These are phyloP conservation scores for Saccharomycopsis capsularis DNA, from an alignment of 805 yeast genomes.

Conservation along the genomic window DNA sequence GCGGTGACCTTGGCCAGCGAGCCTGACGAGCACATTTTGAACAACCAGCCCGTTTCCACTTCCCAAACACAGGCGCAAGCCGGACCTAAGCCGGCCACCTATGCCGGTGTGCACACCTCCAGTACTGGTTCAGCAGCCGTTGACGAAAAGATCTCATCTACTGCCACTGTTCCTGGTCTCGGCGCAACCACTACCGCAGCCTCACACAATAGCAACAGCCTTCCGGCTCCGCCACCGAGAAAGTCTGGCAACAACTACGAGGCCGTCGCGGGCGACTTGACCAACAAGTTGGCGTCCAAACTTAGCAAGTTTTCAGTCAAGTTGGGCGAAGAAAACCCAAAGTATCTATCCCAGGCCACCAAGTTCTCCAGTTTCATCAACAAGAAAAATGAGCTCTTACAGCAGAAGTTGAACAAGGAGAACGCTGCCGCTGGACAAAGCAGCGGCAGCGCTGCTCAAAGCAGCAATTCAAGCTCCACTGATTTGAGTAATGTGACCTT, in stretches of 20 bases:
- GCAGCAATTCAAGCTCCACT: not conserved
- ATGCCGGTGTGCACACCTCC: conserved; percentile 3
- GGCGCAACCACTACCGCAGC: not conserved
- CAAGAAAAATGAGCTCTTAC: conserved; percentile 8
- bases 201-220: not conserved
- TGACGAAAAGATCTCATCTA: too few relatives aligned
- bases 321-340: conserved; percentile 15
- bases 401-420: conserved; percentile 1
- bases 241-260: not conserved
- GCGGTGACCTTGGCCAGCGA: not conserved
- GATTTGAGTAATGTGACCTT: not conserved
- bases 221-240: not conserved
- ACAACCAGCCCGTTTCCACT: not conserved
- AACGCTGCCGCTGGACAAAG: not conserved
- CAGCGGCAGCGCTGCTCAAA: not conserved
- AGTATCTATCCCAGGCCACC: conserved; percentile 2
- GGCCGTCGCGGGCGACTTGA: conserved; percentile 11
- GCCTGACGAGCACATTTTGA: not conserved
- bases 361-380: conserved; percentile 10
- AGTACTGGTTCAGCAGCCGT: not conserved
- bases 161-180: conserved; percentile 2
- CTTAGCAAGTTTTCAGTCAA: conserved; percentile 12
- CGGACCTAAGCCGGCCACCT: not conserved
- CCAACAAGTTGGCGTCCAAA: conserved; percentile 5
- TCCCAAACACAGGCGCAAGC: not conserved